A percentile compares a stretch with the other conserved stretches of the same genome.
phyloP scores from a whole-genome alignment of 129 eudicot genomes.

The Scalesia atractyloides region DNA sequence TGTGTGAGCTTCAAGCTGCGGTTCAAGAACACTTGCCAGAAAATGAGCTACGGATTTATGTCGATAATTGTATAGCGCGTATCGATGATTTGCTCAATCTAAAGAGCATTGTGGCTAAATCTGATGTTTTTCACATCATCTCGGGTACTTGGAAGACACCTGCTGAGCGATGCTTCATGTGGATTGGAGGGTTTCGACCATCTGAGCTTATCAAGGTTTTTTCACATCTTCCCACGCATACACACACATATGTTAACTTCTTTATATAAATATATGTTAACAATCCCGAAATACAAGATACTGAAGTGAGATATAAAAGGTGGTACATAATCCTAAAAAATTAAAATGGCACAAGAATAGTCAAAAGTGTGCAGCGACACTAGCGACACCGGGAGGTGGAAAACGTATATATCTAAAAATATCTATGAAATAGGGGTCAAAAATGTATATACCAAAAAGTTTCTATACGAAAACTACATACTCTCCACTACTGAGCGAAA shows the following conservation, averaged over 20 bases:
- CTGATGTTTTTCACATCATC: conserved; percentile 85
- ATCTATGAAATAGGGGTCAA: too few relatives aligned
- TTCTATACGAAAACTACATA: too few relatives aligned
- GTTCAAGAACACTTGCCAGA: conserved; percentile 90
- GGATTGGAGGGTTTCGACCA: conserved; percentile 99
- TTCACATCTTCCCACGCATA: background rate
- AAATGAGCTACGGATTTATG: conserved; percentile 75
- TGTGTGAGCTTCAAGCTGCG: conserved; percentile 85
- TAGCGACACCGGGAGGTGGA: too few relatives aligned
- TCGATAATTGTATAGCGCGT: conserved; percentile 80
- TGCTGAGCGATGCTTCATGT: conserved; percentile 97
- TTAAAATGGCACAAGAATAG: conserved; percentile 28
- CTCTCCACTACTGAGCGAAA: too few relatives aligned
- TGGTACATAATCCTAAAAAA: conserved; percentile 26
- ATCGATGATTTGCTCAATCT: conserved; percentile 78
- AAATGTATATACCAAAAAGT: too few relatives aligned
- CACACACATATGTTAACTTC: background rate
- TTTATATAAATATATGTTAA: background rate
- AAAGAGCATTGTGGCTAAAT: conserved; percentile 70
- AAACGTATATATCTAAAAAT: too few relatives aligned
- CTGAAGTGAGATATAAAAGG: conserved; percentile 29
- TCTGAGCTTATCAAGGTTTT: conserved; percentile 86
- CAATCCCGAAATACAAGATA: background rate
- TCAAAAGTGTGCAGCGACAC: too few relatives aligned
- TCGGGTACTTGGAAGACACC: conserved; percentile 98